Percentiles rank a stretch among this genome's conserved stretches.
phyloP scores from a whole-genome alignment of 2,329 filamentous ascomycete genomes.

The Ceratocystis papillata region DNA sequence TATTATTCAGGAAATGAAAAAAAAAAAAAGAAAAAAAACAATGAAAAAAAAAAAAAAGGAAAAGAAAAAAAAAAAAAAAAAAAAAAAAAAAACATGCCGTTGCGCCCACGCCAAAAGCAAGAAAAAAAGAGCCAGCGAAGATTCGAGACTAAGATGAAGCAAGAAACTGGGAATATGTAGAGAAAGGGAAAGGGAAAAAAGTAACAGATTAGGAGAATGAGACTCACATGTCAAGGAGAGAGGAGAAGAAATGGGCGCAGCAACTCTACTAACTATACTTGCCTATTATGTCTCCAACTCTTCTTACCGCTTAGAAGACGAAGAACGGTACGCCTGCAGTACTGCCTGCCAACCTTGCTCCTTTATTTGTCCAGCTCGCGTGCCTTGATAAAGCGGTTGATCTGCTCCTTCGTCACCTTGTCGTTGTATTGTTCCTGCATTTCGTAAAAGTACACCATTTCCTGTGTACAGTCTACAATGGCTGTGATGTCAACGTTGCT shows the following conservation, averaged over 20 bases:
- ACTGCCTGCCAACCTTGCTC: background rate
- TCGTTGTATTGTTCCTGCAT: conserved; percentile 51
- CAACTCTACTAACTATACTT: background rate
- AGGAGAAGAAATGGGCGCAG: background rate
- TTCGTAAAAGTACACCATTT: conserved; percentile 83
- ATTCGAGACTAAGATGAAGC: background rate
- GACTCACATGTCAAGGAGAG: background rate
- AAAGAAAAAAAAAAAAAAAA: background rate
- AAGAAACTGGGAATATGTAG: background rate
- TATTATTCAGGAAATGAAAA: background rate
- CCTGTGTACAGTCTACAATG: conserved; percentile 81
- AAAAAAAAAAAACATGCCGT: background rate
- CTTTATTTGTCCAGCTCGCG: conserved; percentile 43
- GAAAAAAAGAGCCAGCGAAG: background rate
- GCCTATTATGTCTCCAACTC: too few species aligned
- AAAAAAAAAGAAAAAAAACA: background rate
- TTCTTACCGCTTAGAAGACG: background rate
- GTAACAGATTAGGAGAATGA: background rate
- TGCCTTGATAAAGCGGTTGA: conserved; percentile 50
- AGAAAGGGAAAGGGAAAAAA: background rate
- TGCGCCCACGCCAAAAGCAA: background rate
- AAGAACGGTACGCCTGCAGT: background rate
- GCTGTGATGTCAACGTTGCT: conserved; percentile 74
- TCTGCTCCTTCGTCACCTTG: conserved; percentile 47
- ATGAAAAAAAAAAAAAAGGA: background rate